Percentiles rank a stretch among this genome's conserved stretches.
Evolutionary conservation across 345 rosid species (phyloP).

Genomic region (Erodium maritimum): DNA sequence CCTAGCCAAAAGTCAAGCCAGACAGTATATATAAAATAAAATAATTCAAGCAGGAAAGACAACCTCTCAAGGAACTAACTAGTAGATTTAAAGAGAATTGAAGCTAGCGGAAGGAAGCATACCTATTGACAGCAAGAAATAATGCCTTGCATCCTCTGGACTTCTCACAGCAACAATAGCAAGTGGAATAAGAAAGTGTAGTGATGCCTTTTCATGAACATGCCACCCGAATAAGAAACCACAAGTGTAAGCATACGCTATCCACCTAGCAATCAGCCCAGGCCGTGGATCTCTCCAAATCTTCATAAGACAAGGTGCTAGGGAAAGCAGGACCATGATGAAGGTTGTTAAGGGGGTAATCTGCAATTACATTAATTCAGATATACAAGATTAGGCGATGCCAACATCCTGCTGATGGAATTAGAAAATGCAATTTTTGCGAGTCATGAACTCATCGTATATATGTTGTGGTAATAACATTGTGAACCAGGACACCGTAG

Average conservation of each 20-base stretch:
- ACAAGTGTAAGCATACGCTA: constrained; percentile 74
- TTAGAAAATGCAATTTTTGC: background rate
- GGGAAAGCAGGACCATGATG: constrained; percentile 54
- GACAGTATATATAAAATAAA: no score
- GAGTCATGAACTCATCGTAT: background rate
- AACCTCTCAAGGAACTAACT: background rate
- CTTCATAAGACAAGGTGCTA: constrained; percentile 65
- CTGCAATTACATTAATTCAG: constrained; percentile 26
- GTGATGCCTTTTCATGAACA: constrained; percentile 94
- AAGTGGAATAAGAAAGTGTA: constrained; percentile 76
- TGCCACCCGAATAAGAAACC: constrained; percentile 97
- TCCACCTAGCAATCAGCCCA: constrained; percentile 43
- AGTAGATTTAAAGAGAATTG: background rate
- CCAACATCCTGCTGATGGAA: background rate
- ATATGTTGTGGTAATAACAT: no score
- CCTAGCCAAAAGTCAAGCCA: no score
- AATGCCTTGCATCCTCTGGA: constrained; percentile 76
- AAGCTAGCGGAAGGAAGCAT: constrained; percentile 9
- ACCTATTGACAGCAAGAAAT: constrained; percentile 74
- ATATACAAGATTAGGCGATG: background rate
- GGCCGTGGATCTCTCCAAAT: constrained; percentile 67
- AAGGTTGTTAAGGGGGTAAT: constrained; percentile 62
- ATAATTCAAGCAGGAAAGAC: constrained; percentile 1
- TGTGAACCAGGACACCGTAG: no score
- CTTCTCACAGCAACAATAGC: constrained; percentile 63